Evolutionary conservation across 345 rosid species (phyloP), one percentile per base, ranked within the genome.

Genomic region (Clarkia xantiana): DNA sequence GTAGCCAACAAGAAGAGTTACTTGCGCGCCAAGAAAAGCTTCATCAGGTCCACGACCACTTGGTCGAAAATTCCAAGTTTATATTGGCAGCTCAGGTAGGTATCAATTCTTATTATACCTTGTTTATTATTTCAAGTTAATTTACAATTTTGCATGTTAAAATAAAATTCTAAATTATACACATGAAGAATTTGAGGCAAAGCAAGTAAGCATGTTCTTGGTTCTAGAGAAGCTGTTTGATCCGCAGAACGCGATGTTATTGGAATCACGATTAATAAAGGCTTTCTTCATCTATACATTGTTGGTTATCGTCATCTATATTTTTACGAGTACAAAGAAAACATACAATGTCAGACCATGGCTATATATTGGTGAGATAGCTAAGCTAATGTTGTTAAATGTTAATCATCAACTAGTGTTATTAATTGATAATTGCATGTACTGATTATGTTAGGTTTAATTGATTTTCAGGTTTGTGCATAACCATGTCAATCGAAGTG

Each of bases 321-420:
- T 86, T 86, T 72, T 90, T 56, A 90, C 97, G 2, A 81, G 95
- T 52, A 86, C 97, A 14, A 90, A 83, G 62, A 91, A 90, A 60
- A 90, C 97, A 15, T 90, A 90, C 20, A 64, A 50, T 0, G 71
- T 90, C 45, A 72, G 94, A 40, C 86, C 84, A 36, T 79, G 62
- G 62, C 76, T 90, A 10, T 90, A 86, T 50, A 58, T 86, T 6
- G 95, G 96, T 83, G 54, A 18, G 81, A n/a, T 22, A 62, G 20
- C 3, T 22, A 1, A 2, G 14, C 25, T 1, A 6, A 0, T 2
- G 1, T 15, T 11, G 5, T 15, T 17, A 11, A 18, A 10, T 18
- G n/a, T 1, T 17, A 0, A 0, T 15, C 18, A 44, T 0, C 0
- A 2, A 0, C 3, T 14, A 8, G n/a, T n/a, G n/a, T 44, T 44